These are phyloP conservation scores for Phoma sp. DNA, from an alignment of 2,329 filamentous ascomycete genomes.

Conservation along the genomic window DNA sequence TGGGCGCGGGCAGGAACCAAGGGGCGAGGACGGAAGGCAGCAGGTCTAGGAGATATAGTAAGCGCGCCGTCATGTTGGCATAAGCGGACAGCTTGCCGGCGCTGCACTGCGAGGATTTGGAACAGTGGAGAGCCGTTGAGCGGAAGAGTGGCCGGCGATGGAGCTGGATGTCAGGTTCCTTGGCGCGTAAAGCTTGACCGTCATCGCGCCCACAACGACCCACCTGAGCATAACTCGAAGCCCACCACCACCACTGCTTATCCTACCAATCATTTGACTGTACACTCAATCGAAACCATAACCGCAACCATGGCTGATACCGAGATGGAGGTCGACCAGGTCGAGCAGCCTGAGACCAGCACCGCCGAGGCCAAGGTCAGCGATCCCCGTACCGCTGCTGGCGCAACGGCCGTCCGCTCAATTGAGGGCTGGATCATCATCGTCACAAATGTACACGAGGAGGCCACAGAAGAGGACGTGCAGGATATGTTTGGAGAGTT, in stretches of 20 bases:
- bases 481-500: conserved; percentile 83
- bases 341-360: conserved; percentile 44
- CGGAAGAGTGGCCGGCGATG: background rate
- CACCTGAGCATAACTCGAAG: conserved; percentile 5
- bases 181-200: conserved; percentile 17
- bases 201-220: conserved; percentile 14
- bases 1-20: background rate
- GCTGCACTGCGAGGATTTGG: conserved; percentile 6
- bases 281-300: conserved; percentile 1
- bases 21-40: background rate
- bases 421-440: conserved; percentile 91
- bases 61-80: too few species aligned
- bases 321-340: conserved; percentile 54
- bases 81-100: background rate
- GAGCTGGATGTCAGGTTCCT: background rate
- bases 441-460: conserved; percentile 86
- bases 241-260: conserved; percentile 9
- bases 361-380: conserved; percentile 58
- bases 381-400: conserved; percentile 74
- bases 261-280: conserved; percentile 4
- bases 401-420: conserved; percentile 80
- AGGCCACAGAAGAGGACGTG: conserved; percentile 81
- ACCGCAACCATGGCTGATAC: conserved; percentile 51
- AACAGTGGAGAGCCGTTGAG: background rate
- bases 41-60: background rate